Conservation (phyloP, 768 basidiomycete genomes). For the Chalciporus pseudorubinellus region DNA sequence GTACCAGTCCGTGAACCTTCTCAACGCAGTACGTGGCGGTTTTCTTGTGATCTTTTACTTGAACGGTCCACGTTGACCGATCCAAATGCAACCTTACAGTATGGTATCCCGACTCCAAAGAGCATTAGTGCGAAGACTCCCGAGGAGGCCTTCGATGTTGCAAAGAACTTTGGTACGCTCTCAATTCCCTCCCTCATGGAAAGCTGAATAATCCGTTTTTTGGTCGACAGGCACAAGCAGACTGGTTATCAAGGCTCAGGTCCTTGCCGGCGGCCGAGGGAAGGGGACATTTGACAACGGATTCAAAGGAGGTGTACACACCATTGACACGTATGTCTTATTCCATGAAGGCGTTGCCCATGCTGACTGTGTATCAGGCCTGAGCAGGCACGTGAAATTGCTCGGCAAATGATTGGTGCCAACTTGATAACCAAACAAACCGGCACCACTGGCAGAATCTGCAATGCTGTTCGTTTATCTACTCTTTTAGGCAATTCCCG, state of each 20-base stretch:
- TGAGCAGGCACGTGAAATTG: constrained; percentile 82
- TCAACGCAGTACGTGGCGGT: constrained; percentile 73
- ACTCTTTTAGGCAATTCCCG: background rate
- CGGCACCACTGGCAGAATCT: constrained; percentile 85
- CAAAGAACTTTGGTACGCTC: constrained; percentile 78
- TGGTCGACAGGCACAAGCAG: constrained; percentile 56
- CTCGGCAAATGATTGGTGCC: constrained; percentile 89
- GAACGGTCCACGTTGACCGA: background rate
- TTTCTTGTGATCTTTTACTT: background rate
- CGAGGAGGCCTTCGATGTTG: constrained; percentile 86
- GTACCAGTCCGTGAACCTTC: constrained; percentile 92
- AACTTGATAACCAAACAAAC: constrained; percentile 99
- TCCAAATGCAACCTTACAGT: constrained; percentile 50
- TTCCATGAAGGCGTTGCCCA: background rate
- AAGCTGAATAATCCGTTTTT: background rate
- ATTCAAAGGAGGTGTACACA: constrained; percentile 95
- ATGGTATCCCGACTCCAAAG: constrained; percentile 94
- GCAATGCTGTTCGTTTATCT: constrained; percentile 76
- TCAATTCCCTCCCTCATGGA: background rate
- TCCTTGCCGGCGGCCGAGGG: constrained; percentile 96
- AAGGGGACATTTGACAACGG: constrained; percentile 97
- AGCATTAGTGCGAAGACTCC: constrained; percentile 84
- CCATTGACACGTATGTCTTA: constrained; percentile 70
- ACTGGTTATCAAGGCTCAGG: constrained; percentile 98
- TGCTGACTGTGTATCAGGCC: constrained; percentile 50